Evolutionary conservation across 306 rosid genomes (phyloP).

Genomic region (Coriaria nepalensis): DNA sequence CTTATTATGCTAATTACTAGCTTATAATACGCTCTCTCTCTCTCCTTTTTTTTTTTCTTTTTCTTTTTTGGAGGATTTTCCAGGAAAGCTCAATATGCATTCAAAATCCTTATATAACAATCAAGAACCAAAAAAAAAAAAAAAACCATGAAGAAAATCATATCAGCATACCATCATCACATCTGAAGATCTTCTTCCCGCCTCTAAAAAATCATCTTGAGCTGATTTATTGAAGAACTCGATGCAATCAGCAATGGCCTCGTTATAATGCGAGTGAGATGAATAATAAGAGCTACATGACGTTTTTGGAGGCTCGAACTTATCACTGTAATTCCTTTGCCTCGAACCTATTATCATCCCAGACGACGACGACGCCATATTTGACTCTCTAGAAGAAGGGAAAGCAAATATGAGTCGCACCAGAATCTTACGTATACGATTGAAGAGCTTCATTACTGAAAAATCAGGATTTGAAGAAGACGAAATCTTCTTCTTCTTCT

Average conservation of each 20-base stretch:
- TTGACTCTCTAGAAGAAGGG: conserved; percentile 19
- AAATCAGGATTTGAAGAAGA: conserved; percentile 9
- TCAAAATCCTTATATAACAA: too few species aligned
- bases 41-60: too few species aligned
- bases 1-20: too few species aligned
- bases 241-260: conserved; percentile 68
- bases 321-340: conserved; percentile 23
- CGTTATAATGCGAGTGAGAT: conserved; percentile 61
- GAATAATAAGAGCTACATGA: conserved; percentile 66
- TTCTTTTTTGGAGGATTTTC: too few species aligned
- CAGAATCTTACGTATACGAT: conserved; percentile 48
- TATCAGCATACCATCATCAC: too few species aligned
- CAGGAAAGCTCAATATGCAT: too few species aligned
- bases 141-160: too few species aligned
- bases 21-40: too few species aligned
- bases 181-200: conserved; percentile 4
- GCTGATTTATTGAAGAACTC: conserved; percentile 72
- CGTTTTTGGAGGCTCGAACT: conserved; percentile 63
- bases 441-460: conserved; percentile 53
- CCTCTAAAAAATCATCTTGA: conserved; percentile 31
- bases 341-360: conserved; percentile 4
- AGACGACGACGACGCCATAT: neutral
- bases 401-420: conserved; percentile 28
- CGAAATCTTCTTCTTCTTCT: conserved; percentile 16
- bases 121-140: too few species aligned